Base-by-base conservation (phyloP, 2,329 filamentous ascomycete genomes). In the Trichoderma gracile region DNA sequence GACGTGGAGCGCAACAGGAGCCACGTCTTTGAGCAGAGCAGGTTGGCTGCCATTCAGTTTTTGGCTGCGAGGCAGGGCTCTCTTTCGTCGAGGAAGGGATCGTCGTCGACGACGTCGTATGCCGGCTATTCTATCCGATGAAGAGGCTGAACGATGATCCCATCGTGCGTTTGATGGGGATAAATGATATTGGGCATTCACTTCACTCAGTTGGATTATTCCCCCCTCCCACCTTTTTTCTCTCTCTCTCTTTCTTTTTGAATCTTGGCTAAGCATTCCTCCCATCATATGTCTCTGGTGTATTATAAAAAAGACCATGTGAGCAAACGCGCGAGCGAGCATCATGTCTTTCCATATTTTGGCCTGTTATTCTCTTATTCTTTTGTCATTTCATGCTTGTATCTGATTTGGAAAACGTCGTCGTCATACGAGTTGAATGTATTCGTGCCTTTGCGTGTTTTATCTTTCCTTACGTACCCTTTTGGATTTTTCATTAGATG, bases 1-100 rank as follows among this genome's bases (percentile, higher is more conserved):
- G 77, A 79, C 15, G 70, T 73, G 33, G 84, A 87, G 72, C 75
- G 82, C 33, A 78, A 81, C 65, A 78, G 80, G 55, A 85, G 82
- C 61, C 76, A 76, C 7, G 65, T 72, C 1, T 87, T 87, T 68
- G 84, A 86, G 71, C 66, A 70, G 60, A 79, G 72, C 67, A 78
- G 84, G 47, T 74, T 75, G 46, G 79, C 83, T 66, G 82, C 83
- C 3, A 72, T 80, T 21, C 75, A 74, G 21, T 76, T 76, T 46
- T 66, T 84, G 27, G 71, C 73, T 3, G 69, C 72, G n/a, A 71
- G 64, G 47, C 72, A 73, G 53, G 65, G 65, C 2, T 53, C 66
- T 12, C 12, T 14, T 14, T 46, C 57, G 17, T 72, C 71, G 38
- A 72, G 75, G 49, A 73, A 72, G 66, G 67, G 64, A 2, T 76